Conservation (phyloP, 192 early-diverging fungal species). For the Backusella liffmaniae region DNA sequence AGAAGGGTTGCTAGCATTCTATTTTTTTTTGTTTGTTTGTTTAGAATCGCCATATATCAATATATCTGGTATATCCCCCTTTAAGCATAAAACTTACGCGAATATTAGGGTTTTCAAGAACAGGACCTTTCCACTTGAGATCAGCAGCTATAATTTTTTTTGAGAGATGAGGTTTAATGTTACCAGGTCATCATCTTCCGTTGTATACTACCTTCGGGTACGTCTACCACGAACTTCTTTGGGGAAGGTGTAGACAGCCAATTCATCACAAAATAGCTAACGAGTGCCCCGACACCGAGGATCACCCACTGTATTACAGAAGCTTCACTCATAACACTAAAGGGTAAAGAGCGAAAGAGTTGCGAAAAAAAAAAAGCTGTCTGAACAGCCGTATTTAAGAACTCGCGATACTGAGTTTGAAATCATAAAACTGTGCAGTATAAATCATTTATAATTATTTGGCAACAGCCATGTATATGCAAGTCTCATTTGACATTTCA, state of each 20-base stretch:
- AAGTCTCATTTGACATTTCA: neutral
- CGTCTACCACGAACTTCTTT: conserved; percentile 8
- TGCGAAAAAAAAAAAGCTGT: neutral
- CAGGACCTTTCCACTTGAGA: conserved; percentile 50
- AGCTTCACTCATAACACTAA: neutral
- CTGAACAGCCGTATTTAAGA: neutral
- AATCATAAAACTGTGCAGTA: neutral
- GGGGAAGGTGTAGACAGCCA: neutral
- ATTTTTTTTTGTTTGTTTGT: neutral
- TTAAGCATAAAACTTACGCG: conserved; percentile 31
- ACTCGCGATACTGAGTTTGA: neutral
- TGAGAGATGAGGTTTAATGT: neutral
- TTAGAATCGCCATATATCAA: neutral
- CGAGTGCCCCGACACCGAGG: neutral
- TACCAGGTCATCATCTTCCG: neutral
- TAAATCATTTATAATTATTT: neutral
- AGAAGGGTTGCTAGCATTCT: conserved; percentile 47
- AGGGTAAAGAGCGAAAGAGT: neutral
- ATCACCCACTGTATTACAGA: neutral
- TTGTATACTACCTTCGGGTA: conserved; percentile 3
- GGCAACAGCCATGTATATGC: neutral
- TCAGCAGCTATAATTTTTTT: conserved; percentile 36
- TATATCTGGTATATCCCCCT: neutral
- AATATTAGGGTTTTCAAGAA: conserved; percentile 46
- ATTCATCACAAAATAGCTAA: neutral